These are phyloP conservation scores for Sporothrix schenckii DNA, from an alignment of 2,329 filamentous ascomycete species.

Conservation along the genomic window DNA sequence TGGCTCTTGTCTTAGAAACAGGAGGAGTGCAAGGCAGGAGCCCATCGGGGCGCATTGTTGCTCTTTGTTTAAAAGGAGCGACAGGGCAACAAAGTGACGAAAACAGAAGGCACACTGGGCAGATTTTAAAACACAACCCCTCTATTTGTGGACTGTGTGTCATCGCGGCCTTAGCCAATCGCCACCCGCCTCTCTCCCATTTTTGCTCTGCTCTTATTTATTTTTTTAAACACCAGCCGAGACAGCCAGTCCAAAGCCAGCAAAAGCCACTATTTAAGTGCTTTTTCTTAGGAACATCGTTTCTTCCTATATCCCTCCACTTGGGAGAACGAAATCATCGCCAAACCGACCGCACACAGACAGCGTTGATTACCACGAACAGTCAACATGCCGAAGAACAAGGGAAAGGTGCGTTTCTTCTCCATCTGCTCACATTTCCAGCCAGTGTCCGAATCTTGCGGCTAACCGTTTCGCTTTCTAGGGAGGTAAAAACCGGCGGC, in stretches of 20 bases:
- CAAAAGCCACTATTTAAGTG: conserved; percentile 17
- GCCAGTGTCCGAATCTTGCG: neutral
- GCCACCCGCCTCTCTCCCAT: conserved; percentile 28
- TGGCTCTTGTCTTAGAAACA: conserved; percentile 1
- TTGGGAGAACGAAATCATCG: conserved; percentile 4
- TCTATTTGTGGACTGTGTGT: conserved; percentile 33
- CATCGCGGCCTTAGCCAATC: conserved; percentile 24
- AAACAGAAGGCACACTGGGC: conserved; percentile 27
- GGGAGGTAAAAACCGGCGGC: conserved; percentile 96
- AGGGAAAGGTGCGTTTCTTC: conserved; percentile 76
- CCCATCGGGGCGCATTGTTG: neutral
- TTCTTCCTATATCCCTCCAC: conserved; percentile 24
- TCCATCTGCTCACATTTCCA: no score
- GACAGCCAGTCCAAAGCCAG: neutral
- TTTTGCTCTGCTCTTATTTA: conserved; percentile 12
- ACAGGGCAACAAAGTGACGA: conserved; percentile 16
- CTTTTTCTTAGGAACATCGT: conserved; percentile 11
- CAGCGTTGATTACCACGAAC: neutral
- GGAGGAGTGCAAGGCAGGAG: neutral
- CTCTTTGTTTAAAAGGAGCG: conserved; percentile 5
- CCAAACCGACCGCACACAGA: conserved; percentile 15
- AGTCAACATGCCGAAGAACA: conserved; percentile 91
- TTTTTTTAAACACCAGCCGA: conserved; percentile 19
- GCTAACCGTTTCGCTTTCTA: conserved; percentile 8
- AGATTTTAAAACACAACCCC: conserved; percentile 28